Conservation (phyloP, 805 yeast genomes). For the Spencermartinsiella europaea region DNA sequence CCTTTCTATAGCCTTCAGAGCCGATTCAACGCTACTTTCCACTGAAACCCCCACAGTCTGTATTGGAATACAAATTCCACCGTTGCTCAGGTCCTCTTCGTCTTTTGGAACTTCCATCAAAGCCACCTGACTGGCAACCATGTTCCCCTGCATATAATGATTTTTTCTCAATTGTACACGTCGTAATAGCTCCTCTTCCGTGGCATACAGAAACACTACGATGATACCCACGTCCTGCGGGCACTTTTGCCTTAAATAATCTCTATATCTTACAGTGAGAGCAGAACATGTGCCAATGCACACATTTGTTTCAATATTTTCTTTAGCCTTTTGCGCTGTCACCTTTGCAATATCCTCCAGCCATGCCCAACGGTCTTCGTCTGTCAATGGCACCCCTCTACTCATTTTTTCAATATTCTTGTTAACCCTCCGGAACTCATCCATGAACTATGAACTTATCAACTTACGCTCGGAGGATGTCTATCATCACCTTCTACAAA, state of each 20-base stretch:
- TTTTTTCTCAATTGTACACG: conserved; percentile 62
- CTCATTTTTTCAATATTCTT: conserved; percentile 78
- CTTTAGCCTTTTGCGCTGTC: conserved; percentile 33
- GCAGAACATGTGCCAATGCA: conserved; percentile 80
- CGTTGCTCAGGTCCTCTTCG: conserved; percentile 11
- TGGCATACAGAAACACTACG: conserved; percentile 64
- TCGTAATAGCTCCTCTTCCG: conserved; percentile 51
- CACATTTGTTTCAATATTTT: conserved; percentile 21
- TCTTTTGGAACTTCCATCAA: conserved; percentile 64
- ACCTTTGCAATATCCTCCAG: conserved; percentile 44
- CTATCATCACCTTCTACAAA: conserved; percentile 82
- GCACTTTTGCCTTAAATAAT: conserved; percentile 41
- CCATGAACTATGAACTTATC: background rate
- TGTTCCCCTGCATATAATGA: conserved; percentile 83
- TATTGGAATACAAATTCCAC: conserved; percentile 10
- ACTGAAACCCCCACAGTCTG: background rate
- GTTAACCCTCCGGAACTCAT: background rate
- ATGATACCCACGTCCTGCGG: conserved; percentile 35
- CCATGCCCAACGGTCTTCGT: conserved; percentile 95
- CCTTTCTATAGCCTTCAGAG: background rate
- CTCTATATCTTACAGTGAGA: conserved; percentile 69
- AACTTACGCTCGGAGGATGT: conserved; percentile 51
- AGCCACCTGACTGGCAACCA: conserved; percentile 75
- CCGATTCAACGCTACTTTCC: conserved; percentile 2
- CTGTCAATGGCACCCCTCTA: conserved; percentile 71